phyloP scores from a whole-genome alignment of 192 early-diverging fungal species.

The Backusella tuberculispora region DNA sequence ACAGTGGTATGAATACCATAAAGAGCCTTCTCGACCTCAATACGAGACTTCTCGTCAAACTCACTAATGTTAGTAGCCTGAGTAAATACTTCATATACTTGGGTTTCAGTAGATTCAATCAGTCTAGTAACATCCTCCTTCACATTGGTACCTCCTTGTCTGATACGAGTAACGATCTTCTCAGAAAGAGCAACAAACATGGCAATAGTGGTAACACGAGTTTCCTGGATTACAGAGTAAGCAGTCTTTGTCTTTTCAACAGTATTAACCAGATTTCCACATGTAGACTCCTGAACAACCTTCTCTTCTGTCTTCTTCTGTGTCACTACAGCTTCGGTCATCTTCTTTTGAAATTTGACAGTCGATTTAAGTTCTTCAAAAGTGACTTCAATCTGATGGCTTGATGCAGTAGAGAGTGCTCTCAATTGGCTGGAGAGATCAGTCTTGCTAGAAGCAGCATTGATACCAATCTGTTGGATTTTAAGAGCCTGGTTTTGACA shows the following conservation, averaged over 20 bases:
- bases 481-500: not conserved
- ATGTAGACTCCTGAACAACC: not conserved
- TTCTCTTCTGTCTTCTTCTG: not conserved
- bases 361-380: constrained; percentile 19
- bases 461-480: constrained; percentile 24
- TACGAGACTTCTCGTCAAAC: constrained; percentile 2
- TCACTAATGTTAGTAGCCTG: constrained; percentile 14
- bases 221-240: constrained; percentile 16
- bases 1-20: not conserved
- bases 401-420: not conserved
- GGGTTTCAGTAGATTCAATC: not conserved
- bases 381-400: constrained; percentile 15
- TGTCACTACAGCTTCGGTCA: not conserved
- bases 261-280: not conserved
- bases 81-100: constrained; percentile 10
- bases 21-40: constrained; percentile 6
- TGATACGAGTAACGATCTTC: constrained; percentile 7
- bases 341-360: not conserved
- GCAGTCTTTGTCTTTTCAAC: constrained; percentile 22
- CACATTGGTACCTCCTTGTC: constrained; percentile 17
- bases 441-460: not conserved
- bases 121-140: constrained; percentile 16
- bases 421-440: constrained; percentile 23
- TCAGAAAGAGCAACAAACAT: not conserved
- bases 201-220: constrained; percentile 7